These are phyloP conservation scores for Pythium vanterpoolii DNA, from an alignment of 352 stramenopile species.

Conservation along the genomic window DNA sequence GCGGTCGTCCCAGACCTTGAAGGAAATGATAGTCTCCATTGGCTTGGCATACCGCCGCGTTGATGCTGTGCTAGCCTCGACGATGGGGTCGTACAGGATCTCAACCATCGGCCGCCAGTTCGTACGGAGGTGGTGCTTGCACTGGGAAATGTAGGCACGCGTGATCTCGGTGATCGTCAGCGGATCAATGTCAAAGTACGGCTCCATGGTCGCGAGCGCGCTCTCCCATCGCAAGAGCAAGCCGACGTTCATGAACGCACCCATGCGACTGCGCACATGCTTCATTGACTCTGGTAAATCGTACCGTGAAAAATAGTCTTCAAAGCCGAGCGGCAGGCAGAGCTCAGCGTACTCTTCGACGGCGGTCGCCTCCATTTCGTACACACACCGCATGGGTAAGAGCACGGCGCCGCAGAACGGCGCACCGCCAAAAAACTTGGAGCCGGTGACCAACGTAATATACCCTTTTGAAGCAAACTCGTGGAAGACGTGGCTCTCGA, in stretches of 20 bases:
- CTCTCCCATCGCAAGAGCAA: conserved; percentile 81
- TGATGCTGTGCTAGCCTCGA: neutral
- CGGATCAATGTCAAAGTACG: conserved; percentile 57
- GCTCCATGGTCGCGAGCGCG: conserved; percentile 77
- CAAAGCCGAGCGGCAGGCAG: conserved; percentile 62
- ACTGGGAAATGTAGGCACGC: conserved; percentile 51
- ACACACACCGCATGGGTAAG: conserved; percentile 70
- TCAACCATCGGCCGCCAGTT: conserved; percentile 46
- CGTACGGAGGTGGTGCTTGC: conserved; percentile 42
- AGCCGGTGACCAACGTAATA: conserved; percentile 78
- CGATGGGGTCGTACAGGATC: conserved; percentile 32
- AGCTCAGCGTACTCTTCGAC: conserved; percentile 53
- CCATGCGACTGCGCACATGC: conserved; percentile 48
- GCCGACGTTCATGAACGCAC: conserved; percentile 70
- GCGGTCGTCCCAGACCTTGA: conserved; percentile 59
- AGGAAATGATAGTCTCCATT: conserved; percentile 78
- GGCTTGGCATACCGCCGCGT: conserved; percentile 19
- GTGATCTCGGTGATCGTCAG: conserved; percentile 44
- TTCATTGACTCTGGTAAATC: conserved; percentile 70
- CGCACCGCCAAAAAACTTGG: conserved; percentile 85
- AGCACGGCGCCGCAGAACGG: conserved; percentile 85
- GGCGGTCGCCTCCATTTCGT: conserved; percentile 73
- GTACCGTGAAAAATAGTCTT: conserved; percentile 85
- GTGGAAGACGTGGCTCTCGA: conserved; percentile 55
- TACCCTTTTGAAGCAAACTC: conserved; percentile 65